Base-by-base conservation (phyloP, 768 basidiomycete species). In the Ramaria rubella region DNA sequence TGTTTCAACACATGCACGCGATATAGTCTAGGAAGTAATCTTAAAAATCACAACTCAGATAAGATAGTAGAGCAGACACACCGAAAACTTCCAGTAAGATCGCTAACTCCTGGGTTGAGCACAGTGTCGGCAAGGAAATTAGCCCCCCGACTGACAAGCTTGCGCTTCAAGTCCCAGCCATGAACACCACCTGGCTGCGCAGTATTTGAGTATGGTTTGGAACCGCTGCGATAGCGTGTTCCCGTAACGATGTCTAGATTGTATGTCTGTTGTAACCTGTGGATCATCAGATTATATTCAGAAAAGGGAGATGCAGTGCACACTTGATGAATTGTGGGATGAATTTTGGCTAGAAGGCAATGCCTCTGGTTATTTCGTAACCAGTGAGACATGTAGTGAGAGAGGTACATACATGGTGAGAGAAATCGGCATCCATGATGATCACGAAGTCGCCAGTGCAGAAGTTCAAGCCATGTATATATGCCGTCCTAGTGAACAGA, bases 381-480 rank as follows among this genome's bases (percentile, higher is more conserved):
- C 26, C 29, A 55, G 17, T 26, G 56, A 42, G 23, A 46, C n/a
- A 31, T 51, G 45, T 7, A 19, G 44, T 49, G 23, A n/a, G n/a
- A 17, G 21, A 23, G n/a, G 17, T 23, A 72, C 87, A 44, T 72
- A 92, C 92, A 62, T 95, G 93, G 65, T 95, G 93, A 5, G 91
- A 94, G 70, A 95, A 94, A 72, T 95, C 93, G 50, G 93, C 93
- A 64, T 95, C 93, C 93, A 95, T 95, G 68, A 95, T 94, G 66
- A 94, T 90, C 21, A 94, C 90, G 72, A 94, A 95, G 70, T 91
- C 90, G 8, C 93, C 93, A 0, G 85, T 85, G 62, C 86, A 87
- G 70, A 89, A 94, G 63, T 90, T 85, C 48, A 95, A 75, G 12
- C 93, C 93, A 66, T 95, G 88, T 34, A 94, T 88, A 67, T 95